Conservation (phyloP, 1,139 yeast species). For the Yamadazyma spencermartinsiae region DNA sequence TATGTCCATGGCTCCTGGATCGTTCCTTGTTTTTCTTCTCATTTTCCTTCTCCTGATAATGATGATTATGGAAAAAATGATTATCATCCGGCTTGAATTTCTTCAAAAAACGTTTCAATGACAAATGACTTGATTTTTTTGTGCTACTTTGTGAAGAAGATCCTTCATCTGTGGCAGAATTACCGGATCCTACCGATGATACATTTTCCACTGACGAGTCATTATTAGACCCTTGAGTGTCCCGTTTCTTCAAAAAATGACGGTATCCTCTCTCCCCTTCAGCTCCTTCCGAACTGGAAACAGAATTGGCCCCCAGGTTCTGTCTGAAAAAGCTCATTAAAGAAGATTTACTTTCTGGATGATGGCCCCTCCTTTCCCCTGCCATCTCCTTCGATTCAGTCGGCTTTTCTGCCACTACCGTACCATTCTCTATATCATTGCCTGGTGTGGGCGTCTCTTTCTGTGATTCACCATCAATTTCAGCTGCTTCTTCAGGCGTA, state of each 20-base stretch:
- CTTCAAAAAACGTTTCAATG: constrained; percentile 40
- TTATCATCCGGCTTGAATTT: constrained; percentile 30
- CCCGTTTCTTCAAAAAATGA: constrained; percentile 15
- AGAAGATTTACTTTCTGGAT: constrained; percentile 11
- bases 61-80: constrained; percentile 1
- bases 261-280: constrained; percentile 31
- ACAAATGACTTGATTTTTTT: constrained; percentile 24
- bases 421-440: neutral
- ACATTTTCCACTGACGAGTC: constrained; percentile 14
- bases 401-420: neutral
- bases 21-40: constrained; percentile 6
- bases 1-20: neutral
- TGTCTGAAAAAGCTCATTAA: constrained; percentile 14
- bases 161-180: constrained; percentile 1
- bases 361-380: neutral
- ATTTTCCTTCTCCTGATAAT: constrained; percentile 10
- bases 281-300: constrained; percentile 41
- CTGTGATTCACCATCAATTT: no score
- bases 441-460: no score
- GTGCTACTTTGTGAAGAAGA: constrained; percentile 3
- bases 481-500: no score
- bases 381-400: neutral
- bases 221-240: constrained; percentile 11
- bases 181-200: constrained; percentile 10
- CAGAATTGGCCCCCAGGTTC: constrained; percentile 7